Base-by-base conservation (phyloP, 257 asterid genomes). In the Primulina huaijiensis region DNA sequence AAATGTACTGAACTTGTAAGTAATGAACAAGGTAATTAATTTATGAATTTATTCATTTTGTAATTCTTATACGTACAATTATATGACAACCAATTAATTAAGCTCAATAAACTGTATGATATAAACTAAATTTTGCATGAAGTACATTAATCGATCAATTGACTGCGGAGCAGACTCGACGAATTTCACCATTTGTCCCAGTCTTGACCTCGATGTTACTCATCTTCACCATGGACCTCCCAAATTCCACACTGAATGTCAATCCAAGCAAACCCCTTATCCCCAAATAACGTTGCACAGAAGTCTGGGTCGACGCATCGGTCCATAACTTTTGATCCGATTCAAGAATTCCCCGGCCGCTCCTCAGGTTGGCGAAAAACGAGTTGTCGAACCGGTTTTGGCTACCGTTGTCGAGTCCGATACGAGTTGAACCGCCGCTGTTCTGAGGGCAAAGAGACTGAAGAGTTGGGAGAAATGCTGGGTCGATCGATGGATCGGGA, bases 151-250 rank as follows among this genome's bases (percentile, higher is more conserved):
- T n/a, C 20, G 10, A 67, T 76, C 43, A 87, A 68, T 90, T 50
- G 57, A 50, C 3, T 7, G 97, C 90, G 8, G 97, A 88, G 75
- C 98, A 93, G 66, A 93, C 85, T 74, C 79, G 84, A 38, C 97
- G 95, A 70, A 93, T 88, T 68, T 93, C 95, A 1, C 98, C 94
- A n/a, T 66, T 60, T 8, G 38, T 64, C 60, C 92, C 95, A 0
- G 90, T 85, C 75, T 87, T 88, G 27, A 92, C 87, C 20, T 82
- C 89, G 2, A 88, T 68, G 33, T 88, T 90, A 17, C 97, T 85
- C 98, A 93, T 93, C 73, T 85, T 90, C 60, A 90, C 94, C 98
- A 93, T 90, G 4, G 98, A 85, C 62, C 60, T 76, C 4, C 90
- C 87, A 17, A 93, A 93, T 56, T 93, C 94, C 0, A 76, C 65